phyloP scores from a whole-genome alignment of 495 filamentous ascomycete genomes.

The Penicillium malachiteum region DNA sequence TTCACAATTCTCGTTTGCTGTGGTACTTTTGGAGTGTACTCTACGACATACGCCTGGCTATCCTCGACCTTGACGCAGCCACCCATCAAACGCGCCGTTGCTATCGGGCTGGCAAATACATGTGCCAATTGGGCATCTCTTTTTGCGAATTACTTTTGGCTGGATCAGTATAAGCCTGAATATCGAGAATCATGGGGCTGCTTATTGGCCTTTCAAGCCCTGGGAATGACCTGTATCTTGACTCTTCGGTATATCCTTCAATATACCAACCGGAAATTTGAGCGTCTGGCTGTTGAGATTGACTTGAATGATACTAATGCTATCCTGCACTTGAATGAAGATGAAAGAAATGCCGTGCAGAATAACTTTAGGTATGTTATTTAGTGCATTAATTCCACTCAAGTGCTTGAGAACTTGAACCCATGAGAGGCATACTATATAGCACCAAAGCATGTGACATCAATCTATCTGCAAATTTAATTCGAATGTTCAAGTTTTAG shows the following conservation, averaged over 20 bases:
- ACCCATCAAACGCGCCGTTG: constrained; percentile 78
- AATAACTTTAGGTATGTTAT: constrained; percentile 23
- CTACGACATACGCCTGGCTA: constrained; percentile 76
- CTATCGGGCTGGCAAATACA: constrained; percentile 77
- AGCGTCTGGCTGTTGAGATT: constrained; percentile 9
- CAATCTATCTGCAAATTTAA: too few species aligned
- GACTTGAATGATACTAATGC: constrained; percentile 9
- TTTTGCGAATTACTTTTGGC: constrained; percentile 62
- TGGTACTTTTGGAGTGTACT: constrained; percentile 56
- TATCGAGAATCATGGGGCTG: constrained; percentile 21
- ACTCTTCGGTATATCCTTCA: constrained; percentile 13
- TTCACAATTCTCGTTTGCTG: constrained; percentile 81
- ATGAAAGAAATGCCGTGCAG: constrained; percentile 15
- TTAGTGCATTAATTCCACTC: not conserved
- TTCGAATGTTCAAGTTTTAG: too few species aligned
- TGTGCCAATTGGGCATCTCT: constrained; percentile 67
- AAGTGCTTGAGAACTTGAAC: not conserved
- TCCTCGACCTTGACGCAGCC: constrained; percentile 76
- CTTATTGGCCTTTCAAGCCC: constrained; percentile 16
- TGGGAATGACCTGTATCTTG: constrained; percentile 18
- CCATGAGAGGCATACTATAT: not conserved
- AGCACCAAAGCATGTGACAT: not conserved
- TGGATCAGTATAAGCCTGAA: constrained; percentile 17
- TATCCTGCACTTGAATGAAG: constrained; percentile 10
- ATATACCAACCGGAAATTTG: constrained; percentile 16